A percentile compares a stretch with the other conserved stretches of the same genome.
These are phyloP conservation scores for Ascochyta lentis DNA, from an alignment of 2,329 filamentous ascomycete species.

Conservation along the genomic window DNA sequence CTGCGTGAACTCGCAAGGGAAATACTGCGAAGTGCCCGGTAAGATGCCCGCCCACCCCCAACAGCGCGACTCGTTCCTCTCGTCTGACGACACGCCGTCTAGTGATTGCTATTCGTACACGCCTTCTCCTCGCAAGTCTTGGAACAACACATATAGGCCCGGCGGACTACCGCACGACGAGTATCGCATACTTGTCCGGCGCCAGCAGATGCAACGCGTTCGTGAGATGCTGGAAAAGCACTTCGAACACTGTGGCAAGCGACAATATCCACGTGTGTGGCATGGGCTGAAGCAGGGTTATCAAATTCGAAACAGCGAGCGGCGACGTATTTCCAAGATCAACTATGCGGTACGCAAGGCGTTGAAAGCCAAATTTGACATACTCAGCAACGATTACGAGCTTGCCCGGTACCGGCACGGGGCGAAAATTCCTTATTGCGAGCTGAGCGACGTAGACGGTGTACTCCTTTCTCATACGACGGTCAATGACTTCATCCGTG, in stretches of 20 bases:
- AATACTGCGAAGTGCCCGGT: neutral
- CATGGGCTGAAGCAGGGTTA: constrained; percentile 3
- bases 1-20: constrained; percentile 1
- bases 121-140: neutral
- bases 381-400: neutral
- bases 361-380: neutral
- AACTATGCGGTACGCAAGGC: constrained; percentile 6
- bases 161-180: constrained; percentile 4
- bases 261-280: neutral
- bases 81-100: neutral
- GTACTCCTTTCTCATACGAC: neutral
- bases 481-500: neutral
- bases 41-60: neutral
- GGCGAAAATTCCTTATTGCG: neutral
- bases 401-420: neutral
- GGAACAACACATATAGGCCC: neutral
- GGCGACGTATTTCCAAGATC: neutral
- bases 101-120: too few relatives aligned
- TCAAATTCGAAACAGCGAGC: neutral
- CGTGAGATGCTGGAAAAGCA: constrained; percentile 1
- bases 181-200: neutral
- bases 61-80: neutral
- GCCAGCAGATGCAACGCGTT: constrained; percentile 6
- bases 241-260: neutral
- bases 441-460: constrained; percentile 8